Conservation (phyloP, 257 asterid genomes). For the Capsicum chinense region DNA sequence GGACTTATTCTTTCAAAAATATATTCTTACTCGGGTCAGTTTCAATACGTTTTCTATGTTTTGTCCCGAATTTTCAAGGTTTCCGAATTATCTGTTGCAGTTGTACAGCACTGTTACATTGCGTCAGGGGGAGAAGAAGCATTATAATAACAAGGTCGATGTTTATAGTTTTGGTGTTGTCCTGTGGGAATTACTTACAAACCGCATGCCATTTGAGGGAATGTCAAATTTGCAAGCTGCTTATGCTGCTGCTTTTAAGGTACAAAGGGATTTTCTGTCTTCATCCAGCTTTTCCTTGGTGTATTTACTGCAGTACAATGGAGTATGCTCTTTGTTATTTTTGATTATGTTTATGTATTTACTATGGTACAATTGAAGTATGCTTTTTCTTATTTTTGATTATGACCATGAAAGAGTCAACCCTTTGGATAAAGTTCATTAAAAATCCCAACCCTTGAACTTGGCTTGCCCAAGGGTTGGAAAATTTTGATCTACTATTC, state of each 20-base stretch:
- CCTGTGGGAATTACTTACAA: conserved; percentile 83
- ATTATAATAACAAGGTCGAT: conserved; percentile 92
- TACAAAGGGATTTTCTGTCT: conserved; percentile 31
- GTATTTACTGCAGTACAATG: conserved; percentile 8
- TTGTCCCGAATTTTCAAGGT: conserved; percentile 16
- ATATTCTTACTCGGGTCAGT: conserved; percentile 10
- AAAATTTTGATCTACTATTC: neutral
- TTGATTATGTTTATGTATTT: neutral
- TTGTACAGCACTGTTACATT: conserved; percentile 95
- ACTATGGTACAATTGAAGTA: neutral
- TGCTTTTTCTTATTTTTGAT: conserved; percentile 22
- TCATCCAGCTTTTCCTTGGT: neutral
- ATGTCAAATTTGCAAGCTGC: conserved; percentile 99
- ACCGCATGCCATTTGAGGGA: conserved; percentile 98
- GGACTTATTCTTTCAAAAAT: neutral
- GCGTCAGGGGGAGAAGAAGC: conserved; percentile 98
- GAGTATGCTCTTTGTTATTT: conserved; percentile 14
- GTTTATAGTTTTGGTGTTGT: conserved; percentile 97
- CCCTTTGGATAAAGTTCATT: conserved; percentile 17
- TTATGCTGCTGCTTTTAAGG: conserved; percentile 99
- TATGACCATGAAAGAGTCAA: neutral
- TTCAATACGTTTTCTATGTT: conserved; percentile 8
- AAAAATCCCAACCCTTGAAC: neutral
- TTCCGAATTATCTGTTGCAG: conserved; percentile 48
- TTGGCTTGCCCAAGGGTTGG: neutral